Evolutionary conservation across 495 filamentous ascomycete species (phyloP).

Genomic region (Lasiosphaeria ovina): DNA sequence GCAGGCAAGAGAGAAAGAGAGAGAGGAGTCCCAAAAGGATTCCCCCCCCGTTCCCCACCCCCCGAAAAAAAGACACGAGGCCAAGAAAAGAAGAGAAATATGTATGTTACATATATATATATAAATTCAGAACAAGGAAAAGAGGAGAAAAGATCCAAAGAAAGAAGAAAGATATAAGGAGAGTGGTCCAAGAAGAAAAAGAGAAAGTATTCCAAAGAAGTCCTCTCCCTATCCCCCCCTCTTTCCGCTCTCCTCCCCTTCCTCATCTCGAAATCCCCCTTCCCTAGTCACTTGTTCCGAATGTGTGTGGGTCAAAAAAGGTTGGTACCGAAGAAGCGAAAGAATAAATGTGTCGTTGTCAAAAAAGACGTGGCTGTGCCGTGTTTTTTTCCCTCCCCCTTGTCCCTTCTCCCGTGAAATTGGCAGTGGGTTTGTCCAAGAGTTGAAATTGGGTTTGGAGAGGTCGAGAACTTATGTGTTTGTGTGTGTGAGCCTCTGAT

Average conservation of each 20-base stretch:
- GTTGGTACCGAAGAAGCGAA: neutral
- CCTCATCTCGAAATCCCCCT: no score
- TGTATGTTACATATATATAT: neutral
- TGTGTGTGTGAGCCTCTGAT: no score
- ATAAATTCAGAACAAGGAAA: neutral
- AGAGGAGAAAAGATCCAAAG: slow-evolving; percentile 1
- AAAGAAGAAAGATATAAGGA: neutral
- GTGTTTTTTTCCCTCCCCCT: no score
- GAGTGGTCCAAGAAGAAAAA: neutral
- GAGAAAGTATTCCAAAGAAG: neutral
- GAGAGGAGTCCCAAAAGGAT: no score
- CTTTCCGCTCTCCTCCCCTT: no score
- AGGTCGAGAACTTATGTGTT: no score
- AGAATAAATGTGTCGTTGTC: slow-evolving; percentile 5
- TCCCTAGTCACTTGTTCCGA: neutral
- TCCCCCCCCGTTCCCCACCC: neutral
- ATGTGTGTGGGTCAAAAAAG: slow-evolving; percentile 2
- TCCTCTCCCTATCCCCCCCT: neutral
- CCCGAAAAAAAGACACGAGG: neutral
- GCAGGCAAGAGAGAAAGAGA: no score
- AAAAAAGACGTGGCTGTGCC: slow-evolving; percentile 3
- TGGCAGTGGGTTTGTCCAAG: no score
- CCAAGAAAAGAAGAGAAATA: neutral
- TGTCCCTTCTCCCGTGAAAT: no score
- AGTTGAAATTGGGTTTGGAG: no score